Evolutionary conservation across 1,139 yeast genomes (phyloP), one percentile per base, ranked within the genome.

Genomic region (Saccharomyces hybrid): DNA sequence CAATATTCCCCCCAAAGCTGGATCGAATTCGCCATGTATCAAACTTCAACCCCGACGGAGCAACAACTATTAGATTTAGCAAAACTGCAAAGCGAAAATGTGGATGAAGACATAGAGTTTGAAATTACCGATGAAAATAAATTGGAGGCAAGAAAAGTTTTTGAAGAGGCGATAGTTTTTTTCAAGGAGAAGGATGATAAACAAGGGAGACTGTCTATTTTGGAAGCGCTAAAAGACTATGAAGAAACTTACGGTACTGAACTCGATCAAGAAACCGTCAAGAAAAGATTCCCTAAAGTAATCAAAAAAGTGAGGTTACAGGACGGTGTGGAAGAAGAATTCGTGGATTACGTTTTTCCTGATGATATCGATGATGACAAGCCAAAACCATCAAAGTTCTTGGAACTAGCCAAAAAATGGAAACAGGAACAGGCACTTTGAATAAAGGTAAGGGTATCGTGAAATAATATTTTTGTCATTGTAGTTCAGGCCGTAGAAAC

Each of bases 21-120:
- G 93, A 78, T 87, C 7, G 76, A 83, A 16, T 78, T 75, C 63
- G 95, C 96, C 2, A 71, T 83, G 59, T 86, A 86, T 66, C 96
- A 89, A 65, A 74, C 87, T 1, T 75, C 84, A 1, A 78, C 85
- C 2, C 91, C 91, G 2, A 77, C 84, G 1, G 71, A 72, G 0
- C 71, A 70, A 8, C 90, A 86, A 63, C 57, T 83, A 31, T 63
- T 63, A 1, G 44, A 41, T 34, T 76, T 76, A 57, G 56, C 62
- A 58, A 61, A 52, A 58, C 64, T 52, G 61, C 70, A 67, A 13
- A 73, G 70, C n/a, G 78, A 73, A 11, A 76, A 72, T 23, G 59
- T 50, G 13, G 97, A 93, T 60, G 71, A 75, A 38, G 86, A 81
- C 27, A 77, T 81, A 51, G 77, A 77, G 34, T 70, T 79, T 52